These are phyloP conservation scores for Xerocomus nothofagi DNA, from an alignment of 1,284 basidiomycete genomes.

Conservation along the genomic window DNA sequence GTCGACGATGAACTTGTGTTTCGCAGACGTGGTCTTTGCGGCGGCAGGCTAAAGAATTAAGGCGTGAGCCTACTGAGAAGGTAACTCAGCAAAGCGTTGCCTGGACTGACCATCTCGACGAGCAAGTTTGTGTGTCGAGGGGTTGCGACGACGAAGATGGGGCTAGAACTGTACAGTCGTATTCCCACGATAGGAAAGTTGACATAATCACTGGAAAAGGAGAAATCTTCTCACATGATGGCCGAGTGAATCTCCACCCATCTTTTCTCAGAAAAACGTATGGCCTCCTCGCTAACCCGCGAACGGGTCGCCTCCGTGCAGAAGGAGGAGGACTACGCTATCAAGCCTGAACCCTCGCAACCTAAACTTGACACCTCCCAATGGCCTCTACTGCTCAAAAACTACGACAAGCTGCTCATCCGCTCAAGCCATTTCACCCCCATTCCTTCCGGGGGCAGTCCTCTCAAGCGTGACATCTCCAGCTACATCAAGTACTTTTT, in stretches of 20 bases:
- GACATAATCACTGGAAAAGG: constrained; percentile 22
- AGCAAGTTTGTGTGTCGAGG: too few species aligned
- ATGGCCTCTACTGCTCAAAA: constrained; percentile 98
- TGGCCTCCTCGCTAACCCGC: constrained; percentile 51
- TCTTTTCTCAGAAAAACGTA: neutral
- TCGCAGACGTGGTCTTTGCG: constrained; percentile 65
- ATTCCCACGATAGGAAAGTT: constrained; percentile 19
- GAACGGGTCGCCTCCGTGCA: constrained; percentile 73
- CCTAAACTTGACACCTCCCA: constrained; percentile 91
- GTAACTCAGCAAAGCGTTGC: constrained; percentile 84
- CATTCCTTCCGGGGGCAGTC: constrained; percentile 88
- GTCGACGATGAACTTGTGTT: constrained; percentile 94
- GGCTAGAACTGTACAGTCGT: constrained; percentile 44
- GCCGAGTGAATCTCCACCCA: neutral
- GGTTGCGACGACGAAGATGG: constrained; percentile 13
- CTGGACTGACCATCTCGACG: constrained; percentile 68
- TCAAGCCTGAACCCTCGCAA: constrained; percentile 74
- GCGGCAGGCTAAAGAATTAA: constrained; percentile 57
- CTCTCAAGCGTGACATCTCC: constrained; percentile 89
- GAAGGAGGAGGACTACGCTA: constrained; percentile 74
- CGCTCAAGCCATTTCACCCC: constrained; percentile 98
- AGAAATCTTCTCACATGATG: constrained; percentile 7
- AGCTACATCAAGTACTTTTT: constrained; percentile 82
- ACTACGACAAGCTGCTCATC: constrained; percentile 96
- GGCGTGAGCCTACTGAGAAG: constrained; percentile 89